Conservation (phyloP, 345 rosid species). For the Punica granatum region DNA sequence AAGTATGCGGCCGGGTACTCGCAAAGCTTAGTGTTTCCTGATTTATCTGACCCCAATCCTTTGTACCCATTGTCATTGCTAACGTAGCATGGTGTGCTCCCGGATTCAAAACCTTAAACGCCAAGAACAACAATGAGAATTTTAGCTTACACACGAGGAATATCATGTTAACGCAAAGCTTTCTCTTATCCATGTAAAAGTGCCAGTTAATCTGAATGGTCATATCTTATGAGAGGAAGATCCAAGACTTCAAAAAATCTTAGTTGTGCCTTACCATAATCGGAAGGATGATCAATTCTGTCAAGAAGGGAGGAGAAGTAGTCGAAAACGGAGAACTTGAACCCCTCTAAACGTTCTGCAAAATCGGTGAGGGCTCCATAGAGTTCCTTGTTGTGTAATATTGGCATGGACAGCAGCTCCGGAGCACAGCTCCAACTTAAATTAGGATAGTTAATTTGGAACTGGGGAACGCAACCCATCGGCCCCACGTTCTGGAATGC, state of each 20-base stretch:
- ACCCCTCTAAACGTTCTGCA: slow-evolving; percentile 19
- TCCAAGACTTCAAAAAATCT: too few species aligned
- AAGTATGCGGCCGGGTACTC: slow-evolving; percentile 17
- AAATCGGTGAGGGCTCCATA: slow-evolving; percentile 14
- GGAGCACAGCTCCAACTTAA: neutral
- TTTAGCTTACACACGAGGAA: too few species aligned
- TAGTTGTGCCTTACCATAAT: slow-evolving; percentile 27
- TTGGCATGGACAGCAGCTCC: slow-evolving; percentile 7
- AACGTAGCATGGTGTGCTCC: slow-evolving; percentile 13
- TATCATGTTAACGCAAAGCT: too few species aligned
- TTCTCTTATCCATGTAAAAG: too few species aligned
- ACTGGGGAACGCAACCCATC: neutral
- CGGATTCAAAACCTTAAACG: slow-evolving; percentile 20
- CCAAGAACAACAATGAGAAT: too few species aligned
- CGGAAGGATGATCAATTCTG: slow-evolving; percentile 25
- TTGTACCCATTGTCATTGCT: neutral
- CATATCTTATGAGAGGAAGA: too few species aligned
- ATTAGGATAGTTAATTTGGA: neutral
- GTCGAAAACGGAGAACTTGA: slow-evolving; percentile 25
- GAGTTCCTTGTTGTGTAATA: slow-evolving; percentile 21
- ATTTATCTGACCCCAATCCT: neutral
- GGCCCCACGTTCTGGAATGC: neutral
- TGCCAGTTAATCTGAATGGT: too few species aligned
- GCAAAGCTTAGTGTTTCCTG: slow-evolving; percentile 17
- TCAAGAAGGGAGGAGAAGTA: slow-evolving; percentile 12